phyloP scores from a whole-genome alignment of 148 eudicot genomes.

The Arctostaphylos glauca region DNA sequence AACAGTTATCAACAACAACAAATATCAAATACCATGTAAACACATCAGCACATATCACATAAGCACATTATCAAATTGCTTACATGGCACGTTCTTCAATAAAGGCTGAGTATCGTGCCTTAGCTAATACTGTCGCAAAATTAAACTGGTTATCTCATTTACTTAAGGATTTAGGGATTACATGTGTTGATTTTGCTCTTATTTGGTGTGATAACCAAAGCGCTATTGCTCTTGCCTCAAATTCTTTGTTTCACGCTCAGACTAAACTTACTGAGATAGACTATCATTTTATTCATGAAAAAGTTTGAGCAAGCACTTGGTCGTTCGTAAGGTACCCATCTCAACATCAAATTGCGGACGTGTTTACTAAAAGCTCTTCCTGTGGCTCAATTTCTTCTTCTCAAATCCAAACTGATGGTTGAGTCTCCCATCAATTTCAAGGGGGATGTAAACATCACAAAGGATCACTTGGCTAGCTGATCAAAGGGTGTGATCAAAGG shows the following conservation, averaged over 20 bases:
- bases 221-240: not conserved
- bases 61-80: too few species aligned
- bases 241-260: not conserved
- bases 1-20: too few species aligned
- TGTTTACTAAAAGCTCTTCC: not conserved
- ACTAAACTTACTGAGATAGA: not conserved
- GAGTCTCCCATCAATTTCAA: not conserved
- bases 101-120: not conserved
- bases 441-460: too few species aligned
- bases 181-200: not conserved
- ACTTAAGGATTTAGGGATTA: not conserved
- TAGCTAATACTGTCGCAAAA: not conserved
- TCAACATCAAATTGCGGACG: not conserved
- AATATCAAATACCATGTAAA: too few species aligned
- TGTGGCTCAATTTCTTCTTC: not conserved
- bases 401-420: not conserved
- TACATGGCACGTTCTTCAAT: not conserved
- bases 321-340: not conserved
- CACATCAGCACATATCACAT: too few species aligned
- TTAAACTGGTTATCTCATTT: not conserved
- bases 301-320: not conserved
- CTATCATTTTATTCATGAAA: not conserved
- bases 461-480: too few species aligned
- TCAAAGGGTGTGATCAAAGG: too few species aligned
- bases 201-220: not conserved